Conservation (phyloP, 148 eudicot species). For the Silene conica region DNA sequence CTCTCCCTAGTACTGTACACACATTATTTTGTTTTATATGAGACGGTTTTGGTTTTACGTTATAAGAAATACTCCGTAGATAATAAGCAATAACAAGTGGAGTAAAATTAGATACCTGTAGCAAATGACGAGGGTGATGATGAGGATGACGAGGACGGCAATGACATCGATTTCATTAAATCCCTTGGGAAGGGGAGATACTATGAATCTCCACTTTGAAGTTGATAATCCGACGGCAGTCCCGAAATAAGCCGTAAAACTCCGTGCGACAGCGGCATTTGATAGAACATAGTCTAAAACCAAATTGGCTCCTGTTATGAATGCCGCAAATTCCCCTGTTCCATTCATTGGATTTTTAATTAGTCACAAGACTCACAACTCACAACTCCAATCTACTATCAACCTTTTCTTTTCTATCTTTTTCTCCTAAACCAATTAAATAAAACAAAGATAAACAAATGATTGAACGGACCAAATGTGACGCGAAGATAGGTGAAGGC, state of each 20-base stretch:
- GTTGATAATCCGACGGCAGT: slow-evolving; percentile 66
- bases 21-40: too few species aligned
- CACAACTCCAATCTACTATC: too few species aligned
- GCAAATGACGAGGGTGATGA: slow-evolving; percentile 74
- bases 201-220: slow-evolving; percentile 50
- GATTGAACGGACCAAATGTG: slow-evolving; percentile 51
- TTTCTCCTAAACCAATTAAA: too few species aligned
- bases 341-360: background rate
- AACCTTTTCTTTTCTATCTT: too few species aligned
- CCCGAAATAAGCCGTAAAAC: slow-evolving; percentile 68
- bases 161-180: slow-evolving; percentile 79
- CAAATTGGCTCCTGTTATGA: slow-evolving; percentile 66
- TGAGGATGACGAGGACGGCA: slow-evolving; percentile 64
- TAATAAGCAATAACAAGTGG: background rate
- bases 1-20: slow-evolving; percentile 78
- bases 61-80: too few species aligned
- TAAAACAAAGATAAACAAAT: background rate
- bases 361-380: background rate
- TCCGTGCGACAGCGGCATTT: slow-evolving; percentile 81
- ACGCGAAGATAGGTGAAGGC: slow-evolving; percentile 91
- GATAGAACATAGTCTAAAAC: slow-evolving; percentile 77
- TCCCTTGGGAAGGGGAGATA: slow-evolving; percentile 60
- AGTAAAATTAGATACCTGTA: slow-evolving; percentile 51
- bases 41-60: too few species aligned
- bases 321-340: slow-evolving; percentile 84